A percentile compares a stretch with the other conserved stretches of the same genome.
These are phyloP conservation scores for Paramecium primaurelia DNA, from an alignment of 73 alveolate genomes.

Conservation along the genomic window DNA sequence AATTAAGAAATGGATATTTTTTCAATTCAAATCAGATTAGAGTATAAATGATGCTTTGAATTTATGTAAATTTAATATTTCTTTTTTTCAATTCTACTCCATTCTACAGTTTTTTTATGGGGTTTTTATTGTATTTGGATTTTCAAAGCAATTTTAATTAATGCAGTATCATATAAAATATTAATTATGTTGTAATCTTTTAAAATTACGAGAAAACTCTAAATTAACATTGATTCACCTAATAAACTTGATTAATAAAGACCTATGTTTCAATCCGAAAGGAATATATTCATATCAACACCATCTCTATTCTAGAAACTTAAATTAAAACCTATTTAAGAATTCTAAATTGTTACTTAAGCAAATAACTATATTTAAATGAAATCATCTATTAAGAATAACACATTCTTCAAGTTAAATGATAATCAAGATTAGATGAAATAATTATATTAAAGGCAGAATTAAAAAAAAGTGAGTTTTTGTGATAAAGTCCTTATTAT, in stretches of 20 bases:
- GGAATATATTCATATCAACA: neutral
- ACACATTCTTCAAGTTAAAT: neutral
- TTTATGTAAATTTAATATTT: neutral
- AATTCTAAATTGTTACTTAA: neutral
- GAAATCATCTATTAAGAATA: neutral
- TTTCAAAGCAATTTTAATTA: neutral
- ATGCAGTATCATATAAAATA: neutral
- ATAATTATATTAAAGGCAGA: neutral
- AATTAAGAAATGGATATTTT: neutral
- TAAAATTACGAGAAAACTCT: neutral
- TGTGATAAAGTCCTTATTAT: neutral
- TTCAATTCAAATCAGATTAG: neutral
- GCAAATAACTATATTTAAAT: neutral
- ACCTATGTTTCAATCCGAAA: neutral
- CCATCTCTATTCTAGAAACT: neutral
- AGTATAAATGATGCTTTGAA: neutral
- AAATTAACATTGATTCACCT: neutral
- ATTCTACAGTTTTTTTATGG: neutral
- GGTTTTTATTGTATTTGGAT: neutral
- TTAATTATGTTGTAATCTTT: neutral
- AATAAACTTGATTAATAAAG: neutral
- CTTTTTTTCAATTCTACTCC: neutral
- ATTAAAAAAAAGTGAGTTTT: neutral
- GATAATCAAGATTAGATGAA: neutral
- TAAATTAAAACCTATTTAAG: neutral